Conservation (phyloP, 2,329 filamentous ascomycete genomes). For the Rhytidhysteron rufulum region DNA sequence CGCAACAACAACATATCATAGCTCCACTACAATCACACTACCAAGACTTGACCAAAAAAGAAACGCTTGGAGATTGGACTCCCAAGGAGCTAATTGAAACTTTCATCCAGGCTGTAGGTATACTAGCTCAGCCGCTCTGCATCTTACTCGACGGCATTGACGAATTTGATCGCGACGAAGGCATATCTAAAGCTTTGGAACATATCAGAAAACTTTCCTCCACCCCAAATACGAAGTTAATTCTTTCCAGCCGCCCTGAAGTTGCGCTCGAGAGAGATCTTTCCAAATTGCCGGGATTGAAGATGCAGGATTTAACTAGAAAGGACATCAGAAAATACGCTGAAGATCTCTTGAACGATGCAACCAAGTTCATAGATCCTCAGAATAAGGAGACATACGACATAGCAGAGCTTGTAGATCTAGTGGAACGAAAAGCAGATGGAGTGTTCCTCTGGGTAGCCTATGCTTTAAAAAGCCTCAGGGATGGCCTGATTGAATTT, state of each 20-base stretch:
- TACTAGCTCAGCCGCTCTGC: not conserved
- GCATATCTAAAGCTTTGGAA: not conserved
- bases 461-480: not conserved
- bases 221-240: slow-evolving; percentile 4
- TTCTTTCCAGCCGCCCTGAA: slow-evolving; percentile 5
- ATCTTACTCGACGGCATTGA: slow-evolving; percentile 9
- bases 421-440: not conserved
- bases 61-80: not conserved
- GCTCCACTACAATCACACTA: not conserved
- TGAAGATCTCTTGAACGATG: not conserved
- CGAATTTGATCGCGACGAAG: slow-evolving; percentile 3
- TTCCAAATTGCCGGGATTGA: not conserved
- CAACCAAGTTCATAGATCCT: not conserved
- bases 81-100: not conserved
- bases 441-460: not conserved
- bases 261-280: slow-evolving; percentile 1
- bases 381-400: not conserved
- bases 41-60: not conserved
- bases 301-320: not conserved
- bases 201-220: not conserved
- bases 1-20: not conserved
- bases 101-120: not conserved
- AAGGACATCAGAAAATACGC: not conserved
- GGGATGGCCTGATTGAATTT: not conserved
- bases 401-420: not conserved